These are phyloP conservation scores for Neopestalotiopsis clavispora DNA, from an alignment of 2,329 filamentous ascomycete genomes.

Conservation along the genomic window DNA sequence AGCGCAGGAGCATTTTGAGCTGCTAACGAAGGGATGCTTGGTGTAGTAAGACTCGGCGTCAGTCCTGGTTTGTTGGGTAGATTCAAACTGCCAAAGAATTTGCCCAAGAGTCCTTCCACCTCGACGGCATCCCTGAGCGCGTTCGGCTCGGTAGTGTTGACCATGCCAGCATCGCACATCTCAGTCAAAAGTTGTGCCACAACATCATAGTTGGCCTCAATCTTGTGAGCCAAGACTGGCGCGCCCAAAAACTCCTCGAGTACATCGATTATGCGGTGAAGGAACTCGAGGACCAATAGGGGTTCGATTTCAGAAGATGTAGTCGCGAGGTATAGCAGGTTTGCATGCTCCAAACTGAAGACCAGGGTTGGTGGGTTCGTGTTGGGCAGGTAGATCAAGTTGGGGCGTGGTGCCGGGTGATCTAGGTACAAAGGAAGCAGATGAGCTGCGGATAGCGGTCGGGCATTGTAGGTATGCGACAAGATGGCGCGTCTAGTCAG, in stretches of 20 bases:
- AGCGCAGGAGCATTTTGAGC: slow-evolving; percentile 60
- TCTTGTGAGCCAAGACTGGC: slow-evolving; percentile 82
- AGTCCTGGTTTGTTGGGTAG: slow-evolving; percentile 65
- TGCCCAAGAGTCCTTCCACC: slow-evolving; percentile 88
- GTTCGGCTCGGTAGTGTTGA: slow-evolving; percentile 92
- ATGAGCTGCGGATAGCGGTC: slow-evolving; percentile 76
- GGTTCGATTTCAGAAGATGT: slow-evolving; percentile 88
- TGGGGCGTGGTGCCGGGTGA: slow-evolving; percentile 80
- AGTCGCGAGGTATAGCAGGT: slow-evolving; percentile 84
- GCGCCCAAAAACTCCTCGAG: slow-evolving; percentile 93
- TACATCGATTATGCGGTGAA: slow-evolving; percentile 90
- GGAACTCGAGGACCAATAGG: slow-evolving; percentile 88
- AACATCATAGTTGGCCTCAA: slow-evolving; percentile 91
- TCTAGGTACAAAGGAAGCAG: slow-evolving; percentile 87
- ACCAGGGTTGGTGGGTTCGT: slow-evolving; percentile 85
- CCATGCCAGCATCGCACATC: slow-evolving; percentile 93
- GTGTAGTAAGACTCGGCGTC: slow-evolving; percentile 42
- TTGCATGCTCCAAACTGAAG: slow-evolving; percentile 86
- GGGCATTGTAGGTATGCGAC: slow-evolving; percentile 85
- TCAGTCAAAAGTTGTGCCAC: slow-evolving; percentile 91
- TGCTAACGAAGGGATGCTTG: slow-evolving; percentile 45
- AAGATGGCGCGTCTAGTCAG: slow-evolving; percentile 78
- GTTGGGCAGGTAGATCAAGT: slow-evolving; percentile 82
- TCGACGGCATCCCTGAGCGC: slow-evolving; percentile 90
- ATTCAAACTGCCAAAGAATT: slow-evolving; percentile 84